Conservation (phyloP, 1,284 basidiomycete genomes). For the Malassezia restricta region DNA sequence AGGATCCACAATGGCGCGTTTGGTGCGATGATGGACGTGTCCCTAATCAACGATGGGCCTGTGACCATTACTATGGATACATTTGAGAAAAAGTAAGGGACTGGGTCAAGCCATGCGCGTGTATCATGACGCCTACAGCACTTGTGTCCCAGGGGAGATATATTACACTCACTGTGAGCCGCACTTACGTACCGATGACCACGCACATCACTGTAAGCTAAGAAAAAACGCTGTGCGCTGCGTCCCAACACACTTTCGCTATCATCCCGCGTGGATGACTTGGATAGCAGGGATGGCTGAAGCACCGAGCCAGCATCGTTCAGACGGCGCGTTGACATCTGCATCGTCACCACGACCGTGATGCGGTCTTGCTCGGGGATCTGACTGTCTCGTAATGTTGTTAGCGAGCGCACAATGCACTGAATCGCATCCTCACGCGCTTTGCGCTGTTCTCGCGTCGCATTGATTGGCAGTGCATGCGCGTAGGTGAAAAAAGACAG, state of each 20-base stretch:
- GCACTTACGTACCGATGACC: conserved; percentile 4
- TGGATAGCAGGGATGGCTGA: neutral
- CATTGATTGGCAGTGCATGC: neutral
- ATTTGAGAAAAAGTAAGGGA: conserved; percentile 26
- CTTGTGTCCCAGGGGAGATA: neutral
- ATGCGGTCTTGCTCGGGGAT: conserved; percentile 10
- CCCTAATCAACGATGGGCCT: conserved; percentile 31
- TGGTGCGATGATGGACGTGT: conserved; percentile 44
- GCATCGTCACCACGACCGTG: conserved; percentile 7
- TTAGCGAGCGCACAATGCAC: conserved; percentile 3
- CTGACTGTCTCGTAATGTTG: conserved; percentile 9
- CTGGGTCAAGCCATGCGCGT: neutral
- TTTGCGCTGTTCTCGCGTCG: conserved; percentile 8
- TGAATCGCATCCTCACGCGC: conserved; percentile 2
- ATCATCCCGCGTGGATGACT: neutral
- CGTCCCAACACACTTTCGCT: conserved; percentile 9
- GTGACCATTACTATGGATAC: conserved; percentile 27
- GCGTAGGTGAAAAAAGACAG: conserved; percentile 6
- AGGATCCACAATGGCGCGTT: conserved; percentile 37
- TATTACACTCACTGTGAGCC: neutral
- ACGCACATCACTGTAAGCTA: neutral
- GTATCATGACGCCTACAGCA: neutral
- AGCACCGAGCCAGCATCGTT: neutral
- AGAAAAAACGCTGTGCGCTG: conserved; percentile 10
- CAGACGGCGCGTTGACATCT: conserved; percentile 8